Conservation (phyloP, 169 alveolate species). For the Plasmodium gaboni region DNA sequence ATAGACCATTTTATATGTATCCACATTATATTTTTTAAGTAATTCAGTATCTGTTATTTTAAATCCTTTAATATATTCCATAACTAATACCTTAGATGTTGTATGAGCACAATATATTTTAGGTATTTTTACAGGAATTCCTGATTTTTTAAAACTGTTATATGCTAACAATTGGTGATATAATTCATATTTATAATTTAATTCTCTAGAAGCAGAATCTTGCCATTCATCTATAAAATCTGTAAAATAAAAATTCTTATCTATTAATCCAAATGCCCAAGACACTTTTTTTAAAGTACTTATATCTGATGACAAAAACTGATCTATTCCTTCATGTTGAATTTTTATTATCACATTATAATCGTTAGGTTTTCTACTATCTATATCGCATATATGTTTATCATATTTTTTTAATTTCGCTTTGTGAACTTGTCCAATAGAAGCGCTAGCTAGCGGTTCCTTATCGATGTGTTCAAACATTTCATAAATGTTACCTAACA, state of each 20-base stretch:
- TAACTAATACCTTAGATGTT: conserved; percentile 88
- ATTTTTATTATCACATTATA: conserved; percentile 85
- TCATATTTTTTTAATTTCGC: conserved; percentile 78
- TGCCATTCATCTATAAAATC: conserved; percentile 92
- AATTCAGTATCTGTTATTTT: conserved; percentile 88
- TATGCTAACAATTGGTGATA: conserved; percentile 86
- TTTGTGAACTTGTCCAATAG: conserved; percentile 90
- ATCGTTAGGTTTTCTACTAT: conserved; percentile 62
- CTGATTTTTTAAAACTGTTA: conserved; percentile 84
- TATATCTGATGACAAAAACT: conserved; percentile 85
- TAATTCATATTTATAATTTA: conserved; percentile 89
- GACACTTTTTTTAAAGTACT: conserved; percentile 82
- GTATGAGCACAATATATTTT: conserved; percentile 84
- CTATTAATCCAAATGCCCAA: conserved; percentile 86
- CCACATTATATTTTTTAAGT: conserved; percentile 79
- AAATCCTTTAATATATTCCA: conserved; percentile 92
- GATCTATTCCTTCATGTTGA: conserved; percentile 88
- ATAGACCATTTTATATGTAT: conserved; percentile 72
- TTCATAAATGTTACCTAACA: conserved; percentile 41
- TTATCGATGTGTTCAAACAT: conserved; percentile 82
- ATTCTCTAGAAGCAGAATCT: conserved; percentile 88
- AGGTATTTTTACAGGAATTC: conserved; percentile 88
- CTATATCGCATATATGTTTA: background rate
- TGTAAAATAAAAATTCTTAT: conserved; percentile 82
- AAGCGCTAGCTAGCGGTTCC: conserved; percentile 88